These are phyloP conservation scores for Ambispora gerdemannii DNA, from an alignment of 192 early-diverging fungal genomes.

Conservation along the genomic window DNA sequence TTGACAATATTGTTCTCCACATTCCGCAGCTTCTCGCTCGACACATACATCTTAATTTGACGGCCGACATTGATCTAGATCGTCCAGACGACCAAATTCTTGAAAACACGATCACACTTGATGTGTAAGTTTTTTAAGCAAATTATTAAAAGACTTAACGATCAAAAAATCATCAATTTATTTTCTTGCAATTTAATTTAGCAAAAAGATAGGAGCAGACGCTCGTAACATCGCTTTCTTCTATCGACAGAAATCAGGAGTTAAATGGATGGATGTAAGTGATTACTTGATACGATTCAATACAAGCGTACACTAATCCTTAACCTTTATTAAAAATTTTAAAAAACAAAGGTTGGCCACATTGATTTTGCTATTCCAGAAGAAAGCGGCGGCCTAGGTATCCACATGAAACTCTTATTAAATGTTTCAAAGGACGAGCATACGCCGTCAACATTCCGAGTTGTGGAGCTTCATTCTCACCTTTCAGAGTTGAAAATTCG, in stretches of 20 bases:
- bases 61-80: slow-evolving; percentile 35
- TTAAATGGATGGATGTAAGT: slow-evolving; percentile 41
- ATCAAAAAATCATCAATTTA: slow-evolving; percentile 13
- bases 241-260: slow-evolving; percentile 52
- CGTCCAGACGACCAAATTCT: slow-evolving; percentile 26
- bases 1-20: slow-evolving; percentile 42
- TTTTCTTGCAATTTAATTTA: not conserved
- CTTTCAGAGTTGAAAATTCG: slow-evolving; percentile 41
- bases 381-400: slow-evolving; percentile 31
- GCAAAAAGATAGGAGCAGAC: slow-evolving; percentile 48
- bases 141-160: not conserved
- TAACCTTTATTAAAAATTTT: not conserved
- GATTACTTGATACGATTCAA: not conserved
- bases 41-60: slow-evolving; percentile 33
- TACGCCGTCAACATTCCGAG: slow-evolving; percentile 29
- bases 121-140: slow-evolving; percentile 18
- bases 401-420: slow-evolving; percentile 26
- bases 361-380: slow-evolving; percentile 46
- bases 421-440: slow-evolving; percentile 4
- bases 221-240: slow-evolving; percentile 58
- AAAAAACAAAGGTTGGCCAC: slow-evolving; percentile 36
- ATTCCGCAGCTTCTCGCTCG: slow-evolving; percentile 35
- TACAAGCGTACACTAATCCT: not conserved
- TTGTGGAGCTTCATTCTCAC: slow-evolving; percentile 37
- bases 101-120: slow-evolving; percentile 16